Conservation (phyloP, 1,284 basidiomycete species). For the Marasmius sp. region DNA sequence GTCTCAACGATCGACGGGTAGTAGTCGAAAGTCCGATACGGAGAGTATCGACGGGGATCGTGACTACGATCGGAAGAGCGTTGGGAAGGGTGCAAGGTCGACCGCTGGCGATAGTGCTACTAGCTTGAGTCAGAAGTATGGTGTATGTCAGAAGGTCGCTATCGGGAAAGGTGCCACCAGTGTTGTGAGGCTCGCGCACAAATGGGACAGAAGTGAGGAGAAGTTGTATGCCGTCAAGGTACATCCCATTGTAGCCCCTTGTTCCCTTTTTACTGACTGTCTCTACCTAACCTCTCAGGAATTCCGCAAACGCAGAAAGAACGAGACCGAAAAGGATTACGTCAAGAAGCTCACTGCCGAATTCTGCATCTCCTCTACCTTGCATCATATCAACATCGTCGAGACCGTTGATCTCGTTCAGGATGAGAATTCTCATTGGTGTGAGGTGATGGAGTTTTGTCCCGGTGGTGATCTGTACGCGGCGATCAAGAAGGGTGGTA, state of each 20-base stretch:
- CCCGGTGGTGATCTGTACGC: slow-evolving; percentile 96
- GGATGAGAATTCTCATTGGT: slow-evolving; percentile 96
- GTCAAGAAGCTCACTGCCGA: slow-evolving; percentile 99
- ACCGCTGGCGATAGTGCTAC: slow-evolving; percentile 59
- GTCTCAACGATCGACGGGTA: slow-evolving; percentile 66
- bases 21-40: slow-evolving; percentile 69
- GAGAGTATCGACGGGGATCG: slow-evolving; percentile 45
- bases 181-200: slow-evolving; percentile 94
- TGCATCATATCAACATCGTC: slow-evolving; percentile 96
- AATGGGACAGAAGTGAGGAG: slow-evolving; percentile 96
- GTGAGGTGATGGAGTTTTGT: slow-evolving; percentile 99
- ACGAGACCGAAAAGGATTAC: slow-evolving; percentile 98
- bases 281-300: slow-evolving; percentile 51
- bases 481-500: slow-evolving; percentile 96
- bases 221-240: slow-evolving; percentile 99
- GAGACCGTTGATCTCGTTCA: slow-evolving; percentile 99
- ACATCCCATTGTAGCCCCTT: slow-evolving; percentile 23
- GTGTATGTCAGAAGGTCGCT: slow-evolving; percentile 94
- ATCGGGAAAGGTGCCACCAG: slow-evolving; percentile 98
- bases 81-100: slow-evolving; percentile 41
- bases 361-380: slow-evolving; percentile 97
- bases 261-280: background rate
- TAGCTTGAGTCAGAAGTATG: slow-evolving; percentile 89
- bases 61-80: slow-evolving; percentile 17
- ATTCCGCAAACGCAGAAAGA: slow-evolving; percentile 97